Base-by-base conservation (phyloP, 345 rosid genomes). In the Limnanthes douglasii region DNA sequence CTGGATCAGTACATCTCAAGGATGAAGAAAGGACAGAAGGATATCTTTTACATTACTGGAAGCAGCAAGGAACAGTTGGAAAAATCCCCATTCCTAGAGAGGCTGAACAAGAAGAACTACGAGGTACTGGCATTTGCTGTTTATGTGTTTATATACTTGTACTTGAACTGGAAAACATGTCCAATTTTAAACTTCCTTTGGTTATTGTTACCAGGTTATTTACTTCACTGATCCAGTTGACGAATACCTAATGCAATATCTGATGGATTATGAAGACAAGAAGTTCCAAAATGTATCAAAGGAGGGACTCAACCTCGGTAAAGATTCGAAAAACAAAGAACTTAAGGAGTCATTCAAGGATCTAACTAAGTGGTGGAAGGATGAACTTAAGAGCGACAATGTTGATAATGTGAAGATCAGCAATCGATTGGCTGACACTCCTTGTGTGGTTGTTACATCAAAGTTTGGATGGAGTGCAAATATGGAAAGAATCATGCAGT, bases 391-490 rank as follows among this genome's bases (percentile, higher is more conserved):
- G 9, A 72, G 57, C 13, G 95, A 80, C 42, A 90, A 80, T 14
- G 85, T 90, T n/a, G 98, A 80, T 42, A 79, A 73, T 42, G 96
- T 90, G 52, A 90, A 72, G 65, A 68, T 90, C 29, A 84, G 92
- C 64, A 80, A 68, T 61, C 75, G 93, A 17, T 65, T 90, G 72
- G 98, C 71, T 34, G 57, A 80, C 72, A 76, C 96, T 6, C 96
- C 96, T 18, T 90, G 98, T 44, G 82, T 90, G 21, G 98, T 84
- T 14, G 94, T 84, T 33, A 90, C 98, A 2, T 80, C 95, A 0
- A 90, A 90, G 57, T 84, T 56, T 31, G 98, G 98, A 31, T 90
- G 96, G 96, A 90, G 96, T 45, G 78, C 96, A 27, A 90, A 90
- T 42, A 80, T 90, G 98, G 98, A 90, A 61, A 74, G 86, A 62